These are phyloP conservation scores for Pyrus communis DNA, from an alignment of 306 rosid species.

Conservation along the genomic window DNA sequence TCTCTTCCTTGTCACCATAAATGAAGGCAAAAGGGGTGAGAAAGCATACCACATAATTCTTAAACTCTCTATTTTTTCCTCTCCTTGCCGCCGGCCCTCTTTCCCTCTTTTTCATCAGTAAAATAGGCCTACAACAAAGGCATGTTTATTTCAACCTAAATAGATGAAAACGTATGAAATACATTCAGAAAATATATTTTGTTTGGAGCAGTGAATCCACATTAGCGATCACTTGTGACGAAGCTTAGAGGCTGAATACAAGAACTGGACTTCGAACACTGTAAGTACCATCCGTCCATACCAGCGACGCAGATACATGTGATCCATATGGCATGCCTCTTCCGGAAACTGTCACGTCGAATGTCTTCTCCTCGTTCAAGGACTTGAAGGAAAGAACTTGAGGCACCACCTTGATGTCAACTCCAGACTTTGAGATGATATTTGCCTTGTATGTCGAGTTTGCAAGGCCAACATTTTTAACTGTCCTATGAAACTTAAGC, in stretches of 20 bases:
- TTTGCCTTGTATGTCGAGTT: slow-evolving; percentile 10
- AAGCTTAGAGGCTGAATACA: background rate
- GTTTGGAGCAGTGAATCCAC: background rate
- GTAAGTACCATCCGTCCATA: slow-evolving; percentile 1
- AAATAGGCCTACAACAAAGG: too few relatives aligned
- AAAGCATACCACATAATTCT: too few relatives aligned
- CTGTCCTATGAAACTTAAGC: background rate
- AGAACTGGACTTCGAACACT: slow-evolving; percentile 6
- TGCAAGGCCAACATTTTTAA: slow-evolving; percentile 12
- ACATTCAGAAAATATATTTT: background rate
- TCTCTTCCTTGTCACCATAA: too few relatives aligned
- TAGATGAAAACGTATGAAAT: background rate
- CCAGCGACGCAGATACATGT: background rate
- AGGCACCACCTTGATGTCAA: background rate
- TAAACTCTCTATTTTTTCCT: too few relatives aligned
- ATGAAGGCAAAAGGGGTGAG: too few relatives aligned
- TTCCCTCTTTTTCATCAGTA: too few relatives aligned
- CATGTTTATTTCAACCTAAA: too few relatives aligned
- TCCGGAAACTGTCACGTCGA: slow-evolving; percentile 6
- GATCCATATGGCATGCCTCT: background rate
- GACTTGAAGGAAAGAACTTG: slow-evolving; percentile 4
- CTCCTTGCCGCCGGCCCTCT: too few relatives aligned
- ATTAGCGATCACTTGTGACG: background rate
- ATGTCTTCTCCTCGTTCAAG: slow-evolving; percentile 21
- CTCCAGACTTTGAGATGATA: background rate